Percentiles rank a stretch among this genome's conserved stretches.
These are phyloP conservation scores for Adansonia rubrostipa DNA, from an alignment of 441 rosid species.

Conservation along the genomic window DNA sequence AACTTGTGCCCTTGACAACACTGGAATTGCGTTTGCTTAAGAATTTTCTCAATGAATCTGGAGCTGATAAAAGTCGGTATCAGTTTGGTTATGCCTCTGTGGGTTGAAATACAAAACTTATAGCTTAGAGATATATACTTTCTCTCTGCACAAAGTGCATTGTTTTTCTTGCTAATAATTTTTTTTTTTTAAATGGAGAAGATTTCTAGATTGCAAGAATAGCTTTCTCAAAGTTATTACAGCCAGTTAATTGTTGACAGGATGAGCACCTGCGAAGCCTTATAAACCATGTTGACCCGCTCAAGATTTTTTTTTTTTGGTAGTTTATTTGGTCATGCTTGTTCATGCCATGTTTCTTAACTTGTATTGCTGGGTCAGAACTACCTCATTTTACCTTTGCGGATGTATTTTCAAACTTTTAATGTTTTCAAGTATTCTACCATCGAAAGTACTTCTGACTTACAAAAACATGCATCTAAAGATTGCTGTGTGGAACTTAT, in stretches of 20 bases:
- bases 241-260: conserved; percentile 8
- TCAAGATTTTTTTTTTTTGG: neutral
- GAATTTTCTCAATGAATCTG: neutral
- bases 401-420: neutral
- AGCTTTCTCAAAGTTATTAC: neutral
- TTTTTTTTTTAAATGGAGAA: neutral
- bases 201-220: conserved; percentile 20
- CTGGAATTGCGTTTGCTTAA: neutral
- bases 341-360: conserved; percentile 16
- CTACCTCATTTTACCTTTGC: neutral
- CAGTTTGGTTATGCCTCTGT: neutral
- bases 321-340: conserved; percentile 15
- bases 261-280: neutral
- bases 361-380: conserved; percentile 16
- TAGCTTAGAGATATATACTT: conserved; percentile 8
- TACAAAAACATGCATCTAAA: conserved; percentile 10
- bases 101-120: neutral
- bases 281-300: conserved; percentile 14
- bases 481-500: neutral
- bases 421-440: neutral
- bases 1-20: no score
- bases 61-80: conserved; percentile 10
- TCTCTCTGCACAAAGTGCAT: neutral
- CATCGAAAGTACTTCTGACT: neutral
- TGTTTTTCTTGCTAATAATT: neutral